Conservation (phyloP, 2,329 filamentous ascomycete genomes). For the Sarocladium kiliense region DNA sequence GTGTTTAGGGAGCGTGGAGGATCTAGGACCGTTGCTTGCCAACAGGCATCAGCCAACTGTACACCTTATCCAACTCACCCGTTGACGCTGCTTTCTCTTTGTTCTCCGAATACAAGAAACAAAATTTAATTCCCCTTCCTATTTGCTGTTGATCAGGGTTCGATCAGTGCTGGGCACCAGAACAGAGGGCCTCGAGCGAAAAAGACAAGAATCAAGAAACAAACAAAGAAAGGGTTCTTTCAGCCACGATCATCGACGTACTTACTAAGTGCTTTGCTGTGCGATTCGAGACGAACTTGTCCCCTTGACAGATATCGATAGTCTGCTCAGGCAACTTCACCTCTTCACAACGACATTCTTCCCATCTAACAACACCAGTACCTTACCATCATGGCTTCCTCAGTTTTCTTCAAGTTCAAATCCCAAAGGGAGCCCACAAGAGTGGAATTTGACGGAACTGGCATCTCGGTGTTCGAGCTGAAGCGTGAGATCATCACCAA, state of each 20-base stretch:
- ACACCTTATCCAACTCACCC: constrained; percentile 33
- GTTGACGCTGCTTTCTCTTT: constrained; percentile 26
- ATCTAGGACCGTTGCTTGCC: constrained; percentile 25
- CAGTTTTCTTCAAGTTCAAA: constrained; percentile 99
- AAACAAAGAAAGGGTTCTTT: constrained; percentile 20
- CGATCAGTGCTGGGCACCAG: constrained; percentile 1
- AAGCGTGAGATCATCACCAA: constrained; percentile 98
- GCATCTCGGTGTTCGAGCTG: constrained; percentile 96
- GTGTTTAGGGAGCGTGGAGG: constrained; percentile 30
- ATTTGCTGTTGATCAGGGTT: constrained; percentile 11
- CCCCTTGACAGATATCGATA: not conserved
- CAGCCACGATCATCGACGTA: constrained; percentile 12
- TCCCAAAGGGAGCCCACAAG: constrained; percentile 93
- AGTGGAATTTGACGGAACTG: constrained; percentile 95
- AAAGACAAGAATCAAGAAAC: constrained; percentile 23
- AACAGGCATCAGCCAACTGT: constrained; percentile 32
- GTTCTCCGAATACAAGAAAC: constrained; percentile 40
- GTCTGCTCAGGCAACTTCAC: not conserved
- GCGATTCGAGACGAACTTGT: constrained; percentile 15
- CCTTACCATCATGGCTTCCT: constrained; percentile 71
- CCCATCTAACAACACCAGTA: not conserved
- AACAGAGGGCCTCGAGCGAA: constrained; percentile 31
- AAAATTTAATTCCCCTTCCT: constrained; percentile 2
- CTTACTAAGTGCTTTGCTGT: constrained; percentile 26
- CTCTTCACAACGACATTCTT: not conserved